Conservation (phyloP, 2,329 filamentous ascomycete genomes). For the Ploettnerulaceae sp. region DNA sequence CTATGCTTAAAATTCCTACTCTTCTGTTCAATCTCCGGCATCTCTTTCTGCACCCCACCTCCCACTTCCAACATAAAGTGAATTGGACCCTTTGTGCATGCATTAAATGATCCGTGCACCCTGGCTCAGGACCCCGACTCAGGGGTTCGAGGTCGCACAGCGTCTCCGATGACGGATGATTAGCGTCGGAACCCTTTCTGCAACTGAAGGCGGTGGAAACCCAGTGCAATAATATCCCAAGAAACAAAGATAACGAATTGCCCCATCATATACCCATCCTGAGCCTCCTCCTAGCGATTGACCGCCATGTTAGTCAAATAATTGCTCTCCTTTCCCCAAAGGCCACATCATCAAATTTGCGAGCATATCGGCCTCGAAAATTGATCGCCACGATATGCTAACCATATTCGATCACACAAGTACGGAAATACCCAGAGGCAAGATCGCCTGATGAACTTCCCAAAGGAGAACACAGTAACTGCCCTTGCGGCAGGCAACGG, state of each 20-base stretch:
- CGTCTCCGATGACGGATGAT: constrained; percentile 5
- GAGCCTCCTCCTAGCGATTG: too few species aligned
- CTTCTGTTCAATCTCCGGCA: background rate
- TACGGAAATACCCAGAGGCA: background rate
- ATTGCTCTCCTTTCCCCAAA: too few species aligned
- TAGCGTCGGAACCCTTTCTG: constrained; percentile 2
- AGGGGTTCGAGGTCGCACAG: background rate
- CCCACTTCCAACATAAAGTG: background rate
- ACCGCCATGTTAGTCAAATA: too few species aligned
- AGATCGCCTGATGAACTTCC: background rate
- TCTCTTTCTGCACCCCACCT: background rate
- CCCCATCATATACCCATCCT: too few species aligned
- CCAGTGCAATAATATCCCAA: too few species aligned
- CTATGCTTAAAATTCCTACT: constrained; percentile 9
- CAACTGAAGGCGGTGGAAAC: too few species aligned
- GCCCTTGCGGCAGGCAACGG: background rate
- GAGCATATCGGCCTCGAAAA: too few species aligned
- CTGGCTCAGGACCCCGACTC: too few species aligned
- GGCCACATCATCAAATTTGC: too few species aligned
- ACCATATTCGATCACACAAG: background rate
- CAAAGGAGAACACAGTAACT: constrained; percentile 2
- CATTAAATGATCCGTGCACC: background rate
- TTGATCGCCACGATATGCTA: background rate
- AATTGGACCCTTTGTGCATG: background rate
- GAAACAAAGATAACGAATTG: too few species aligned